phyloP scores from a whole-genome alignment of 2,329 filamentous ascomycete genomes.

The Coniella vitis region DNA sequence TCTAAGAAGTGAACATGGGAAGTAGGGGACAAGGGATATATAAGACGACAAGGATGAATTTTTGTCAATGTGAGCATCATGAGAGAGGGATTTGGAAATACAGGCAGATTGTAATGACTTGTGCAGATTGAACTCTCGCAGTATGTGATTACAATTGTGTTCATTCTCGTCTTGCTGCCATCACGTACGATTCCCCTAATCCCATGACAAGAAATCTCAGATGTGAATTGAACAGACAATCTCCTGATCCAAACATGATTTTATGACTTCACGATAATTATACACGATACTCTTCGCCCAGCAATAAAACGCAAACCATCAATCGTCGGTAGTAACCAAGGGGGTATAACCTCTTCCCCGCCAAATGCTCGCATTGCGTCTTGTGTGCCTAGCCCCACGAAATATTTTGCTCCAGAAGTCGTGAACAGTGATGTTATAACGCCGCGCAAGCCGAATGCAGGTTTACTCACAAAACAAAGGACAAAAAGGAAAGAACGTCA shows the following conservation, averaged over 20 bases:
- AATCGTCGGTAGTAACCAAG: not conserved
- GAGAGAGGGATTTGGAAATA: no score
- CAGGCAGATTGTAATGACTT: no score
- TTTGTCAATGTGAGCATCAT: no score
- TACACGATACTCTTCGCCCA: not conserved
- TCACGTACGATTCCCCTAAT: no score
- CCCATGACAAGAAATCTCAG: no score
- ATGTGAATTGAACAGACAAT: not conserved
- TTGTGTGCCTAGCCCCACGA: not conserved
- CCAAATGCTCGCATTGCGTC: not conserved
- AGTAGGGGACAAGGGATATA: not conserved
- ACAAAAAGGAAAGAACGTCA: not conserved
- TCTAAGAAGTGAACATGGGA: constrained; percentile 9
- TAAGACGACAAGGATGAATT: no score
- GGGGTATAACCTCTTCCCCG: not conserved
- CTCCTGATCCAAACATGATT: not conserved
- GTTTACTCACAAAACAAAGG: no score
- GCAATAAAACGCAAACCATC: no score
- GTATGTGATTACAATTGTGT: no score
- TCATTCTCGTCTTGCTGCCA: not conserved
- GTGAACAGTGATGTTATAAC: not conserved
- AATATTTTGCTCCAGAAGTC: not conserved
- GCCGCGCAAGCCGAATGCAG: not conserved
- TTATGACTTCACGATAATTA: not conserved
- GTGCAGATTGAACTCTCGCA: no score